Conservation (phyloP, 108 stramenopile species). For the Epithemia pelagica region DNA sequence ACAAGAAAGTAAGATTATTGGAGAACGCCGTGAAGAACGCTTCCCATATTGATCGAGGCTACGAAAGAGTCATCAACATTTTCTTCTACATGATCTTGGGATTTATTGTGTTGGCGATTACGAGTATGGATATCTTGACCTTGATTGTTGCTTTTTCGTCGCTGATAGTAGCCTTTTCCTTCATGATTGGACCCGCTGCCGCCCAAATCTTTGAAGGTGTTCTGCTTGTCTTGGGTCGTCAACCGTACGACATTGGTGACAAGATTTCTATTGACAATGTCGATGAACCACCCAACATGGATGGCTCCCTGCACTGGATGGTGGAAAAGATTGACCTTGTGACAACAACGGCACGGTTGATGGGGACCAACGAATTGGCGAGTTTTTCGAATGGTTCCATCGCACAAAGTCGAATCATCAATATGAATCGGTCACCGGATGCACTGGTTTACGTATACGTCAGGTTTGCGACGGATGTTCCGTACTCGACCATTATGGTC, state of each 20-base stretch:
- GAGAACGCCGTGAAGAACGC: conserved; percentile 57
- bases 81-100: conserved; percentile 34
- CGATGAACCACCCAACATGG: neutral
- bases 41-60: conserved; percentile 44
- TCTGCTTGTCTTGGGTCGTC: conserved; percentile 46
- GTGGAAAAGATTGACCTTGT: conserved; percentile 58
- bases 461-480: conserved; percentile 55
- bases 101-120: conserved; percentile 33
- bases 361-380: conserved; percentile 54
- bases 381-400: conserved; percentile 61
- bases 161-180: conserved; percentile 43
- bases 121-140: conserved; percentile 35
- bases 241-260: conserved; percentile 68
- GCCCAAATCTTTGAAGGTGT: conserved; percentile 66
- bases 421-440: conserved; percentile 57
- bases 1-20: conserved; percentile 55
- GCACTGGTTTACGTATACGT: conserved; percentile 37
- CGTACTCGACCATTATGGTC: conserved; percentile 34
- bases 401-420: conserved; percentile 60
- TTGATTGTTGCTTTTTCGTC: conserved; percentile 28
- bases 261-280: conserved; percentile 29
- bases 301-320: conserved; percentile 30
- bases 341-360: conserved; percentile 43
- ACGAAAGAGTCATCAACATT: conserved; percentile 43
- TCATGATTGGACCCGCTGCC: conserved; percentile 50